Percentiles rank a stretch among this genome's conserved stretches.
These are phyloP conservation scores for Condylostoma magnum DNA, from an alignment of 169 alveolate species.

Conservation along the genomic window DNA sequence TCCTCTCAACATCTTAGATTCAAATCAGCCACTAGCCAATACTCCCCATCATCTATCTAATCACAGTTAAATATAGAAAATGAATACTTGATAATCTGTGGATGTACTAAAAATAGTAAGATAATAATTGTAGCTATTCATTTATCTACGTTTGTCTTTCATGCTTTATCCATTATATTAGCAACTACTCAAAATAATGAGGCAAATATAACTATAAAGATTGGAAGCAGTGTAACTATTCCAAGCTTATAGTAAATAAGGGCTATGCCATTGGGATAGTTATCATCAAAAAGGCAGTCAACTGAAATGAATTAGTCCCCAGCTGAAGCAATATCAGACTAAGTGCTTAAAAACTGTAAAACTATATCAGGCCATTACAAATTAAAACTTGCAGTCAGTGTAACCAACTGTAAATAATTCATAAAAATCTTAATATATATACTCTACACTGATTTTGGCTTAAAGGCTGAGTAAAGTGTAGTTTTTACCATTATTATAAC, in stretches of 20 bases:
- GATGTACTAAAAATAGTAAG: constrained; percentile 35
- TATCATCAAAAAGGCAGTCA: constrained; percentile 29
- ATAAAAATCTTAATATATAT: constrained; percentile 40
- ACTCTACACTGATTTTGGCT: neutral
- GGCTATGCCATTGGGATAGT: neutral
- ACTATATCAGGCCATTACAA: constrained; percentile 25
- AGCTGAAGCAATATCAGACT: constrained; percentile 18
- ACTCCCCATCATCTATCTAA: constrained; percentile 34
- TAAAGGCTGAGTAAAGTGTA: constrained; percentile 11
- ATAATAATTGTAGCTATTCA: constrained; percentile 4
- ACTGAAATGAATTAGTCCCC: constrained; percentile 31
- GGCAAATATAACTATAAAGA: neutral
- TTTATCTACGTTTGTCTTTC: neutral
- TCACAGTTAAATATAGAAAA: constrained; percentile 39
- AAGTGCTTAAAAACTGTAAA: neutral
- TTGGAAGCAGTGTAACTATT: neutral
- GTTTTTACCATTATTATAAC: neutral
- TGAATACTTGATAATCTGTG: constrained; percentile 23
- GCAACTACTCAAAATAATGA: neutral
- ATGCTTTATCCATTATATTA: neutral
- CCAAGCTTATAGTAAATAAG: neutral
- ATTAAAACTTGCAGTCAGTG: constrained; percentile 6
- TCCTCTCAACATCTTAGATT: constrained; percentile 36
- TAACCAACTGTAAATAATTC: constrained; percentile 32
- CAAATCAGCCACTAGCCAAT: constrained; percentile 33